Evolutionary conservation across 108 stramenopile species (phyloP), one percentile per base, ranked within the genome.

Genomic region (Skeletonema menzelii): DNA sequence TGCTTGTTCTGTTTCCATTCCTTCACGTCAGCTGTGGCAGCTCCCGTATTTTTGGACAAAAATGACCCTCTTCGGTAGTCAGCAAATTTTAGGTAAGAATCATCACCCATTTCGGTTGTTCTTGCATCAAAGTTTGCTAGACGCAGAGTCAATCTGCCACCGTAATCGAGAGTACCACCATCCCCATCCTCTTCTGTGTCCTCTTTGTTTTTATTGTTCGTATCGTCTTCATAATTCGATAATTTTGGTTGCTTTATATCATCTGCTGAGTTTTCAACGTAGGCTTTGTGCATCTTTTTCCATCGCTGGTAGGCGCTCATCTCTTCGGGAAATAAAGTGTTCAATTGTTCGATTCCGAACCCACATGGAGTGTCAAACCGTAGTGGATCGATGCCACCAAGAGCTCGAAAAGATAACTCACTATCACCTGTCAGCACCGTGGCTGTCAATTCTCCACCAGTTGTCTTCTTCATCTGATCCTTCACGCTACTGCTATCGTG

Each of bases 301-400:
- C 93, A 94, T 40, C 88, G 82, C 46, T 76, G 59, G 66, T 89
- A 94, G 8, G 90, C 90, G 49, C 69, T 59, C 87, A 94, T 88
- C 76, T 91, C 89, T 80, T 94, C 91, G 10, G 93, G 93, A 66
- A 85, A 94, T 6, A 94, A 63, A 27, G 60, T 73, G 40, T 71
- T 55, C 31, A 94, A 69, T 65, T 90, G 77, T 34, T 82, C 71
- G 14, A 88, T 60, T 56, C 86, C 87, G 63, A 94, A 94, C 5
- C 93, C 90, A 40, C 88, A 89, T 26, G 73, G 74, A 2, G 69
- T 67, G 32, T 87, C 63, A 53, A 69, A 75, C 12, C 73, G 63
- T 11, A 86, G 47, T 20, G 28, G 37, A 75, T 89, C 86, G 73
- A 64, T 56, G 30, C 82, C 74, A 30, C 62, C 55, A 26, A 88